Percentiles rank a stretch among this genome's conserved stretches.
phyloP scores from a whole-genome alignment of 495 filamentous ascomycete species.

The Aspergillus indologenus region DNA sequence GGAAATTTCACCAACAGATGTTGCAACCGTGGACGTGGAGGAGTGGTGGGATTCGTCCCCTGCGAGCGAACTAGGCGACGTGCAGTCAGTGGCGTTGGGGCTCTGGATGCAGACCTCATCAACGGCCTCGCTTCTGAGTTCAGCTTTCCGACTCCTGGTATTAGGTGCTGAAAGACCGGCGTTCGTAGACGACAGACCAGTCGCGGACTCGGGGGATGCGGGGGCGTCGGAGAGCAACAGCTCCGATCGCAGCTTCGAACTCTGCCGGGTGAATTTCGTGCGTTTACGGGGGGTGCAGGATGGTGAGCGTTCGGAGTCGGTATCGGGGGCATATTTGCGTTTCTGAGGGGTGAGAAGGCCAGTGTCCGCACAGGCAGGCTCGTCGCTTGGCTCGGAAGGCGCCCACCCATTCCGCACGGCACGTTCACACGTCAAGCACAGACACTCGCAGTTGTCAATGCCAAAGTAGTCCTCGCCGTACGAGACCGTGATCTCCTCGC shows the following conservation, averaged over 20 bases:
- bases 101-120: conserved; percentile 7
- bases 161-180: conserved; percentile 2
- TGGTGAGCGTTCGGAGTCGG: conserved; percentile 35
- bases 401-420: conserved; percentile 78
- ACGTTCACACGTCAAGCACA: conserved; percentile 86
- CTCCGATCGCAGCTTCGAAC: conserved; percentile 42
- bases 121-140: conserved; percentile 1
- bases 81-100: conserved; percentile 21
- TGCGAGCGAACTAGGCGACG: conserved; percentile 30
- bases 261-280: conserved; percentile 36
- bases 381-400: conserved; percentile 40
- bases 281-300: conserved; percentile 37
- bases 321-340: conserved; percentile 38
- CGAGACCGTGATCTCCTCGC: conserved; percentile 92
- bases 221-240: conserved; percentile 33
- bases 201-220: conserved; percentile 16
- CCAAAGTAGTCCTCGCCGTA: conserved; percentile 98
- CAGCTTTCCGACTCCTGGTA: conserved; percentile 6
- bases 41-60: conserved; percentile 38
- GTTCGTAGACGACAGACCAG: conserved; percentile 14
- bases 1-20: conserved; percentile 33
- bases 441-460: conserved; percentile 88
- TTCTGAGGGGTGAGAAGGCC: conserved; percentile 31
- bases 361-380: conserved; percentile 35
- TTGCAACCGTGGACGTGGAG: conserved; percentile 37